Evolutionary conservation across 2,329 filamentous ascomycete species (phyloP), one percentile per base, ranked within the genome.

Genomic region (Dothistroma pini): DNA sequence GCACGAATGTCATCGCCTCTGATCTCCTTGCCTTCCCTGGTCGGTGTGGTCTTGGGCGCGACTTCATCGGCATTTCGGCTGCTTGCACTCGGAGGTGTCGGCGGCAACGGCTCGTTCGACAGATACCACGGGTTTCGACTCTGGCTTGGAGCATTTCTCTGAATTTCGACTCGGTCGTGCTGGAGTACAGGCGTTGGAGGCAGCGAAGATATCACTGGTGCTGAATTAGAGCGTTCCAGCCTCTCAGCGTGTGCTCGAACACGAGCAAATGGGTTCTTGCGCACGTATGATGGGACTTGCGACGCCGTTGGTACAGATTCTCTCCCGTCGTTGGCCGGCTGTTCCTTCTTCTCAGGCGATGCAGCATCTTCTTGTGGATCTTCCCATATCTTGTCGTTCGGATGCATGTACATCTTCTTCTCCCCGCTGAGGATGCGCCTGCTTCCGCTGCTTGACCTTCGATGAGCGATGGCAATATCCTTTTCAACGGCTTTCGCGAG

Each of bases 311-410:
- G 56, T 49, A 55, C 56, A n/a, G 58, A 61, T 44, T 56, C 41
- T 19, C 41, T 58, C 57, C 21, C 58, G 21, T 54, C 58, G 32
- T 52, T 21, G 25, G 32, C 21, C 25, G 54, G 57, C 54, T 63
- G 52, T 57, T 41, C 29, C 49, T 59, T 58, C 44, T 65, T 63
- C 35, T 58, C 58, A 14, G 61, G 55, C 25, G 67, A 44, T 4
- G 56, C 47, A 11, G 59, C 38, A 29, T 67, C 72, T 59, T 82
- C 80, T 70, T 89, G 86, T 0, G 91, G 89, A 72, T 97, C 93
- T 74, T 97, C 93, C 81, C 91, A 97, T 63, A 97, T 93, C 71
- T 90, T 87, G 72, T 92, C 89, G 35, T 87, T 85, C 1, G 87
- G 88, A 63, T 85, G 84, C 66, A 81, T 81, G 72, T 91, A 92